These are phyloP conservation scores for Aristolochia californica DNA, from an alignment of 164 flowering plant genomes.

Conservation along the genomic window DNA sequence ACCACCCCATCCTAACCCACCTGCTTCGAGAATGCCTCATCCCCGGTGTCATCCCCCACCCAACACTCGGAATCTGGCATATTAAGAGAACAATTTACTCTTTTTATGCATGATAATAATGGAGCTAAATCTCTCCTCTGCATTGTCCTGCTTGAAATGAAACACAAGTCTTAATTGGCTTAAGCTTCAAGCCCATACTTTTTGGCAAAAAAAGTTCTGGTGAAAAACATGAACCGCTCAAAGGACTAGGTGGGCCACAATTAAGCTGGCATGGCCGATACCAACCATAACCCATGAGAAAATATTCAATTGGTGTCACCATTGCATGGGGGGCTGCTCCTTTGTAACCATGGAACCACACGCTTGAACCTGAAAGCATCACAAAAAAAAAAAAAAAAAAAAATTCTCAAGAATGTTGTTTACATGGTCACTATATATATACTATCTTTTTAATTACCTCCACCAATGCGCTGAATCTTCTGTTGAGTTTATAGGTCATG, in stretches of 20 bases:
- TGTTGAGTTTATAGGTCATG: slow-evolving; percentile 70
- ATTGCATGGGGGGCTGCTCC: slow-evolving; percentile 97
- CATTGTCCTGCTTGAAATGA: slow-evolving; percentile 13
- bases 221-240: slow-evolving; percentile 77
- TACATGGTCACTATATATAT: not conserved
- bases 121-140: too few species aligned
- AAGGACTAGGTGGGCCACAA: slow-evolving; percentile 84
- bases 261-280: slow-evolving; percentile 44
- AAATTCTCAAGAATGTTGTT: not conserved
- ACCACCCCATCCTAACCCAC: too few species aligned
- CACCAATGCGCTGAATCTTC: slow-evolving; percentile 76
- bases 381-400: not conserved
- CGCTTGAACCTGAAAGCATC: slow-evolving; percentile 93
- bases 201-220: slow-evolving; percentile 93
- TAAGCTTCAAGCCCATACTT: slow-evolving; percentile 93
- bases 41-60: too few species aligned
- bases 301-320: slow-evolving; percentile 91
- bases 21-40: too few species aligned
- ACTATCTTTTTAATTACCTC: slow-evolving; percentile 68
- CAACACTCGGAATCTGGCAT: too few species aligned
- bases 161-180: slow-evolving; percentile 80
- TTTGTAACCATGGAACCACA: slow-evolving; percentile 98
- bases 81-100: too few species aligned
- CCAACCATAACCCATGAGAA: slow-evolving; percentile 87
- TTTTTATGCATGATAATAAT: too few species aligned